phyloP scores from a whole-genome alignment of 495 filamentous ascomycete genomes.

The Chaetomium cochliodes region DNA sequence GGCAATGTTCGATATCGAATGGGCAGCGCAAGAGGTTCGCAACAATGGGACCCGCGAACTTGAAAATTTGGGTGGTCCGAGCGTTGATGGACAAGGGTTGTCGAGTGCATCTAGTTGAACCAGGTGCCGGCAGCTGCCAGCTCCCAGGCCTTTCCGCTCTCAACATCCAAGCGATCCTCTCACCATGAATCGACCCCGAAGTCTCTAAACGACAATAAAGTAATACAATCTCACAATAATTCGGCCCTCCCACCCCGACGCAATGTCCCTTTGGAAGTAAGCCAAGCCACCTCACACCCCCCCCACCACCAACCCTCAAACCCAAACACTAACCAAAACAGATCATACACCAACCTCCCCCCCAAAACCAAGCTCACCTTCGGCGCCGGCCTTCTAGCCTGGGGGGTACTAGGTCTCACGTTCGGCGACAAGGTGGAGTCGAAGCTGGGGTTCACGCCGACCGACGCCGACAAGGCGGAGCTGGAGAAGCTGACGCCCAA shows the following conservation, averaged over 20 bases:
- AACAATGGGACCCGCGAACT: background rate
- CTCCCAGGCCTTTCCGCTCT: slow-evolving; percentile 3
- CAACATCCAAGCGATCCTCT: background rate
- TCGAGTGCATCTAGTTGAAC: background rate
- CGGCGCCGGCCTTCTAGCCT: slow-evolving; percentile 44
- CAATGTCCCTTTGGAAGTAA: slow-evolving; percentile 30
- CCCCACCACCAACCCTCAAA: background rate
- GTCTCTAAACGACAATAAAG: too few relatives aligned
- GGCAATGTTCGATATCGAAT: background rate
- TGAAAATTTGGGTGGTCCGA: slow-evolving; percentile 38
- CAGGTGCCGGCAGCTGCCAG: slow-evolving; percentile 1
- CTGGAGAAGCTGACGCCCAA: slow-evolving; percentile 41
- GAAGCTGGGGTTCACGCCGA: slow-evolving; percentile 44
- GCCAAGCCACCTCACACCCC: too few relatives aligned
- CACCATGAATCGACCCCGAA: background rate
- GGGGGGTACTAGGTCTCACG: slow-evolving; percentile 45
- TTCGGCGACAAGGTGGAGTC: slow-evolving; percentile 44
- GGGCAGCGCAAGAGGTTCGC: slow-evolving; percentile 19
- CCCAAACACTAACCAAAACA: background rate
- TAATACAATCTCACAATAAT: background rate
- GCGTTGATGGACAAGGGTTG: slow-evolving; percentile 21
- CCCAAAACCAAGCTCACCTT: slow-evolving; percentile 39
- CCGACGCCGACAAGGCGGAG: slow-evolving; percentile 44
- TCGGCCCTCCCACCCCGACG: background rate
- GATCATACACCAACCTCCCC: slow-evolving; percentile 42